Evolutionary conservation across 495 filamentous ascomycete genomes (phyloP), one percentile per base, ranked within the genome.

Genomic region (Hypomontagnella monticulosa): DNA sequence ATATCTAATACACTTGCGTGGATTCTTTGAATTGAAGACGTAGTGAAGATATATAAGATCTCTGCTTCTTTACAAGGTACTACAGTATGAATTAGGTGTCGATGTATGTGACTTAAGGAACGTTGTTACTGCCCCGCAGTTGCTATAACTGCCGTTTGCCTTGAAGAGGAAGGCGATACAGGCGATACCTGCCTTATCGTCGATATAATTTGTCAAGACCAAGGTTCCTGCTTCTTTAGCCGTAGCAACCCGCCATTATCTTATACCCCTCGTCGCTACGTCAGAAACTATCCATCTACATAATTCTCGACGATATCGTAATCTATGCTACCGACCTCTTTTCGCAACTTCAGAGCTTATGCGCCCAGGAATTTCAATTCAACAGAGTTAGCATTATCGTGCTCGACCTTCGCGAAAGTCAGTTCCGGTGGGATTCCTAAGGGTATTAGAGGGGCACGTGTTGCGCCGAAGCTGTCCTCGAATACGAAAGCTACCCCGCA

Each of bases 401-500:
- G 7, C 50, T 33, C 33, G 8, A 30, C 44, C 37, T 40, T 4
- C 23, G 23, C 44, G 14, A 32, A 4, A n/a, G 14, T 20, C 19
- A 53, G 14, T 41, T 46, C 38, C n/a, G 12, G 6, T 46, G 18
- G 46, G n/a, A 18, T 61, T 32, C 19, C 20, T 23, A 36, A 27
- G 15, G 16, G 42, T 20, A 54, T 12, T 18, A 34, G 30, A 46
- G n/a, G 41, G 40, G 41, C 41, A 47, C 52, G 57, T 62, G 55
- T 59, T n/a, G 47, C 19, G 5, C 48, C 11, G 42, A 63, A 59
- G 48, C 58, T 55, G 27, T 58, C 14, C 33, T 23, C 49, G 38
- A 11, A 40, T 18, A 59, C 49, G 32, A 44, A 51, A 69, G 44
- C 51, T 64, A 69, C 60, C 60, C 66, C 66, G 66, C 66, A 60